Conservation (phyloP, 352 stramenopile genomes). For the Globisporangium cylindrosporum region DNA sequence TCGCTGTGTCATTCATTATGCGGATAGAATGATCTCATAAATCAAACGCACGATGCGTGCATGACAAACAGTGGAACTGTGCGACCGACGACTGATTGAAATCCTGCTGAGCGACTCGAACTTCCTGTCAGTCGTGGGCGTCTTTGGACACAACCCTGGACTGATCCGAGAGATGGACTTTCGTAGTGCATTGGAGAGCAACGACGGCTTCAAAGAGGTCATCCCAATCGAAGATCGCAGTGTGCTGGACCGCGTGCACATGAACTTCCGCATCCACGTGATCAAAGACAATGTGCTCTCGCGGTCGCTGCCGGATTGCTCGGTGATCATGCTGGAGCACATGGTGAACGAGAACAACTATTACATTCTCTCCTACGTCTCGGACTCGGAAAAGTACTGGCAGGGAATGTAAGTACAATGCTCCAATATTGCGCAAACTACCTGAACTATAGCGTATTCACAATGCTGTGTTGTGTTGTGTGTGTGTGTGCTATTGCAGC, state of each 20-base stretch:
- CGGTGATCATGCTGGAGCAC: constrained; percentile 75
- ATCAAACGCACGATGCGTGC: neutral
- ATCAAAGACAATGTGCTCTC: constrained; percentile 86
- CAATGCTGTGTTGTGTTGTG: constrained; percentile 9
- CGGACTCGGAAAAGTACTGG: constrained; percentile 69
- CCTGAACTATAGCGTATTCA: neutral
- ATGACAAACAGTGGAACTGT: constrained; percentile 57
- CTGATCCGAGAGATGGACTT: constrained; percentile 80
- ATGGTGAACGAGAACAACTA: constrained; percentile 87
- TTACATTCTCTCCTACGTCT: constrained; percentile 80
- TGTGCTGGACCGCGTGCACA: constrained; percentile 72
- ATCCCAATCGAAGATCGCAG: constrained; percentile 59
- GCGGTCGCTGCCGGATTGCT: constrained; percentile 70
- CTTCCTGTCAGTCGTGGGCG: constrained; percentile 79
- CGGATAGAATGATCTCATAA: neutral
- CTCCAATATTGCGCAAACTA: neutral
- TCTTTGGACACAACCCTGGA: constrained; percentile 78
- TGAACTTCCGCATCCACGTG: constrained; percentile 87
- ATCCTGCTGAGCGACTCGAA: constrained; percentile 70
- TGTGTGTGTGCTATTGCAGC: constrained; percentile 24
- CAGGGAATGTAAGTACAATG: constrained; percentile 41
- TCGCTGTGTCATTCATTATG: too few species aligned
- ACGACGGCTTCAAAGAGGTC: constrained; percentile 69
- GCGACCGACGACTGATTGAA: constrained; percentile 62
- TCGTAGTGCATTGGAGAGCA: constrained; percentile 53